These are phyloP conservation scores for Penicillium maclennaniae DNA, from an alignment of 495 filamentous ascomycete genomes.

Conservation along the genomic window DNA sequence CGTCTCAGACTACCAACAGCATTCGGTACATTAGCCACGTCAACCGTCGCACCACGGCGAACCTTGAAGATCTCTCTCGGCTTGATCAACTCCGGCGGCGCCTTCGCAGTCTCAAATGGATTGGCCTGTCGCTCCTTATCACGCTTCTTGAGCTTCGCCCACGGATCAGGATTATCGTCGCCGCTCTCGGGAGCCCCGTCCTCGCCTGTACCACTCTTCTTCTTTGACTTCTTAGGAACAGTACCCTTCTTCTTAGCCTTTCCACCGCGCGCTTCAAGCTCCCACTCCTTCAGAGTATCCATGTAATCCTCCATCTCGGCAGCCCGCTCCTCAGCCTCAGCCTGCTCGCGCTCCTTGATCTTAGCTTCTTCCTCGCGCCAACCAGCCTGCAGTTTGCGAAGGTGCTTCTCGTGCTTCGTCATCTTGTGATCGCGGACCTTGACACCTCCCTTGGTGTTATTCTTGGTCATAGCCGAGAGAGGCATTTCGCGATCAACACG, in stretches of 20 bases:
- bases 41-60: conserved; percentile 60
- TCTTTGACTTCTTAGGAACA: conserved; percentile 30
- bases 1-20: conserved; percentile 73
- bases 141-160: conserved; percentile 63
- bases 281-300: conserved; percentile 48
- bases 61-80: conserved; percentile 69
- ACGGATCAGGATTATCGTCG: conserved; percentile 68
- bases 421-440: conserved; percentile 54
- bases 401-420: conserved; percentile 77
- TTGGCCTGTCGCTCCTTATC: conserved; percentile 50
- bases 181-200: conserved; percentile 31
- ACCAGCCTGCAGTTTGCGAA: conserved; percentile 73
- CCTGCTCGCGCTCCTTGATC: conserved; percentile 60
- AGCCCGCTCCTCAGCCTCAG: conserved; percentile 58
- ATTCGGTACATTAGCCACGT: conserved; percentile 71
- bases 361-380: conserved; percentile 76
- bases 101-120: conserved; percentile 76
- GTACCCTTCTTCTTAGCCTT: conserved; percentile 56
- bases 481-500: conserved; percentile 86
- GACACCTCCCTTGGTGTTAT: conserved; percentile 22
- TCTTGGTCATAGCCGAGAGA: conserved; percentile 55
- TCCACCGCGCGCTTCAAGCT: conserved; percentile 43
- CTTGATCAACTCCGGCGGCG: conserved; percentile 70
- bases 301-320: conserved; percentile 47
- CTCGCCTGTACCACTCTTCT: conserved; percentile 35